These are phyloP conservation scores for Luvunga scandens DNA, from an alignment of 345 rosid genomes.

Conservation along the genomic window DNA sequence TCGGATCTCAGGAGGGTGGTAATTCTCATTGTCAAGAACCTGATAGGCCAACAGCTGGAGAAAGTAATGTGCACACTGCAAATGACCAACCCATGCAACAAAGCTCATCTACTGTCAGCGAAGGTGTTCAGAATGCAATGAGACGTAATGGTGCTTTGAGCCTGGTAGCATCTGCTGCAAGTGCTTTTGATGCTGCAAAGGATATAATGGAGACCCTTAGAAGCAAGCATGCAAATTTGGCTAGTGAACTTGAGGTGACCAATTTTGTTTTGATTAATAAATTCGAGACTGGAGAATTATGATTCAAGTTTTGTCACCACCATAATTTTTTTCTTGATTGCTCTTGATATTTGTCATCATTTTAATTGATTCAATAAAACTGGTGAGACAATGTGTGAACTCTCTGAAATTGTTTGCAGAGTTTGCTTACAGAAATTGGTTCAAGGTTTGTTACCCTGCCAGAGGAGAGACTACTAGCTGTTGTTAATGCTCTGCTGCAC, in stretches of 20 bases:
- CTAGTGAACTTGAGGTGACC: slow-evolving; percentile 92
- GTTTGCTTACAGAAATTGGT: slow-evolving; percentile 90
- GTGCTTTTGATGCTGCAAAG: slow-evolving; percentile 97
- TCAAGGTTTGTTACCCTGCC: slow-evolving; percentile 95
- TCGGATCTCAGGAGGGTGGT: slow-evolving; percentile 76
- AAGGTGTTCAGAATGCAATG: slow-evolving; percentile 53
- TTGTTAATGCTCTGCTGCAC: slow-evolving; percentile 94
- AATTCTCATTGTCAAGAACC: slow-evolving; percentile 84
- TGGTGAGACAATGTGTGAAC: not conserved
- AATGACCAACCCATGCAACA: slow-evolving; percentile 81
- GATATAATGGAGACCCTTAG: slow-evolving; percentile 98
- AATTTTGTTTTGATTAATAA: slow-evolving; percentile 2
- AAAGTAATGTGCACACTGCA: slow-evolving; percentile 53
- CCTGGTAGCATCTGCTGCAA: slow-evolving; percentile 72
- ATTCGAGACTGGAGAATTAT: not conserved
- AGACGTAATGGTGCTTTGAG: slow-evolving; percentile 71
- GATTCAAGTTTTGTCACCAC: not conserved
- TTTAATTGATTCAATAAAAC: not conserved
- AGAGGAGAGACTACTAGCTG: slow-evolving; percentile 96
- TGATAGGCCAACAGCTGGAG: slow-evolving; percentile 58
- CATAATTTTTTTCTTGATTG: not conserved
- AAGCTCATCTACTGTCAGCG: slow-evolving; percentile 53
- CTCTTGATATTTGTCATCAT: not conserved
- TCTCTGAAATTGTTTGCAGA: slow-evolving; percentile 42
- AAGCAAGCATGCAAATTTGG: slow-evolving; percentile 95